Conservation (phyloP, 1,284 basidiomycete genomes). For the Cystobasidiaceae sp. region DNA sequence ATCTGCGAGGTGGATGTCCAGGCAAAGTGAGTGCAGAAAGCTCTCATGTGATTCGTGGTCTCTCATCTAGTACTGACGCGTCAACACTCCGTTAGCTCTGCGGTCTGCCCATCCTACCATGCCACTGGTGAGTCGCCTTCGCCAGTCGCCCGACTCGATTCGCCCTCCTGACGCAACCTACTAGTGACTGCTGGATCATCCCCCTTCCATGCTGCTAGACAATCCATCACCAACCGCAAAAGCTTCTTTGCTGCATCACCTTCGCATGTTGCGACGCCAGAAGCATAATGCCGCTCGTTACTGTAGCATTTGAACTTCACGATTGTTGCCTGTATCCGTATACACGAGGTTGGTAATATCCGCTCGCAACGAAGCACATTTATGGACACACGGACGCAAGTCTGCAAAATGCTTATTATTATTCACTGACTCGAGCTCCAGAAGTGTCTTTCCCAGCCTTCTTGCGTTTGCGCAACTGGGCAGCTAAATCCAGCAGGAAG, state of each 20-base stretch:
- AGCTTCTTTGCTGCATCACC: neutral
- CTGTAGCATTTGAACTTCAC: too few relatives aligned
- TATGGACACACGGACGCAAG: too few relatives aligned
- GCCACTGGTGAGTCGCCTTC: conserved; percentile 11
- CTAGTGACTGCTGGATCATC: conserved; percentile 22
- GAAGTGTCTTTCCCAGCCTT: neutral
- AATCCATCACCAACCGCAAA: neutral
- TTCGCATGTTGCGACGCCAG: too few relatives aligned
- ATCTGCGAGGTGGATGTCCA: conserved; percentile 15
- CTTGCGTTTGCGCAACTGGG: conserved; percentile 1
- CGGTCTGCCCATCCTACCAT: conserved; percentile 26
- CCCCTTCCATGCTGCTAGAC: conserved; percentile 26
- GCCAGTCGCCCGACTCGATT: neutral
- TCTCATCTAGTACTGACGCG: neutral
- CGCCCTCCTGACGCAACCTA: neutral
- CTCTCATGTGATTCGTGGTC: too few relatives aligned
- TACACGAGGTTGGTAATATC: too few relatives aligned
- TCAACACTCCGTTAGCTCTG: conserved; percentile 3
- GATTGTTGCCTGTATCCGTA: too few relatives aligned
- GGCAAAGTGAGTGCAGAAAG: conserved; percentile 23
- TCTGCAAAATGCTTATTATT: too few relatives aligned
- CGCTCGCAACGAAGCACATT: too few relatives aligned
- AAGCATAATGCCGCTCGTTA: too few relatives aligned
- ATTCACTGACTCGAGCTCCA: neutral
- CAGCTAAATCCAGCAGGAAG: conserved; percentile 4